Evolutionary conservation across 768 basidiomycete species (phyloP).

Genomic region (Termitomyces sp.): DNA sequence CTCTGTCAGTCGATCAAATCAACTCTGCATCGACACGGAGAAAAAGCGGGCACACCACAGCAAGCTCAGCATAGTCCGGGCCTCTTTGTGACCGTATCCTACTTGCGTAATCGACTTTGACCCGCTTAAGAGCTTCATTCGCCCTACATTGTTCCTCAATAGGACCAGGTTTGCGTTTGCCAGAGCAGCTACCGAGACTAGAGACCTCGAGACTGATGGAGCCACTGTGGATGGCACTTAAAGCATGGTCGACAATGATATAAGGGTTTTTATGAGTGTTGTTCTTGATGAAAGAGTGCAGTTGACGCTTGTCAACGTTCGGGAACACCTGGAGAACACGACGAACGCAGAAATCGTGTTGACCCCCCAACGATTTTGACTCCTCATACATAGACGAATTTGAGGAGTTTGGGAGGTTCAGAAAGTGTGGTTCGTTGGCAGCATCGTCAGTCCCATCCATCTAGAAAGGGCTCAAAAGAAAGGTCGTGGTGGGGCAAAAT

Average conservation of each 20-base stretch:
- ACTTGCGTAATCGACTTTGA: conserved; percentile 5
- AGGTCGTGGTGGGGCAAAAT: background rate
- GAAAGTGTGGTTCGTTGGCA: background rate
- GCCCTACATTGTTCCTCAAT: background rate
- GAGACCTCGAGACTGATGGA: background rate
- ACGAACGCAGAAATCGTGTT: background rate
- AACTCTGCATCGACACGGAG: background rate
- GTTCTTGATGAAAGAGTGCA: background rate
- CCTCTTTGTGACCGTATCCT: background rate
- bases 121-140: background rate
- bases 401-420: background rate
- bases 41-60: conserved; percentile 2
- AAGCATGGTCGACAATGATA: background rate
- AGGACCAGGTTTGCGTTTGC: conserved; percentile 3
- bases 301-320: background rate
- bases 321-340: conserved; percentile 1
- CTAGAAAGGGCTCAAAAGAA: background rate
- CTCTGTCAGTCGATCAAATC: conserved; percentile 25
- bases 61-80: conserved; percentile 5
- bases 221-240: background rate
- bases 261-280: background rate
- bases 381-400: background rate
- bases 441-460: background rate
- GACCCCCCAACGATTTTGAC: background rate
- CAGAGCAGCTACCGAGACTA: background rate